Percentiles rank a stretch among this genome's conserved stretches.
Evolutionary conservation across 768 basidiomycete genomes (phyloP).

Genomic region (Xerocomellus intermedius): DNA sequence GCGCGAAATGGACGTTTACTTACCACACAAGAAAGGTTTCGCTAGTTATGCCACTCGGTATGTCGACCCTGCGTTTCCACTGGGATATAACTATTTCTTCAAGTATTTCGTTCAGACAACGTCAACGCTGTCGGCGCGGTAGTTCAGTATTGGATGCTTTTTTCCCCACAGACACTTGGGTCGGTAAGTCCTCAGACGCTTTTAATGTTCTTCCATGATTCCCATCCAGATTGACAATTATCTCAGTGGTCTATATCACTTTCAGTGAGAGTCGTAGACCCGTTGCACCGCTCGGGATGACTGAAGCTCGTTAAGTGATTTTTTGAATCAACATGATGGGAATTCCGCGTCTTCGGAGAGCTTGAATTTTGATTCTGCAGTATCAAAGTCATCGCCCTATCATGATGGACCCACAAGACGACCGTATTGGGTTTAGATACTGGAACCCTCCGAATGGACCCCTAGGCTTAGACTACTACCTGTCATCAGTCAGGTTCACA

Average conservation of each 20-base stretch:
- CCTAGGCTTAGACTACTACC: constrained; percentile 25
- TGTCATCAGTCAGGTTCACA: constrained; percentile 31
- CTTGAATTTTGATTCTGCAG: constrained; percentile 55
- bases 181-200: constrained; percentile 41
- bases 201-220: not conserved
- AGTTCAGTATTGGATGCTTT: constrained; percentile 46
- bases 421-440: constrained; percentile 45
- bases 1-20: constrained; percentile 38
- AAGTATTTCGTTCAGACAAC: constrained; percentile 64
- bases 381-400: constrained; percentile 47
- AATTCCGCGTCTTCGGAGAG: constrained; percentile 56
- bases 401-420: constrained; percentile 45
- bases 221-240: constrained; percentile 1
- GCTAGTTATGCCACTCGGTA: constrained; percentile 61
- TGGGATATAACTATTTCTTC: constrained; percentile 48
- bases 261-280: constrained; percentile 42
- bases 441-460: constrained; percentile 34
- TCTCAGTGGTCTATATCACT: constrained; percentile 53
- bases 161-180: constrained; percentile 51
- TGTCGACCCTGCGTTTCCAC: constrained; percentile 62
- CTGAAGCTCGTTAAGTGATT: constrained; percentile 36
- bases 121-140: constrained; percentile 60
- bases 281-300: not conserved
- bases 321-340: constrained; percentile 58
- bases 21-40: constrained; percentile 60